Evolutionary conservation across 2,329 filamentous ascomycete genomes (phyloP), one percentile per base, ranked within the genome.

Genomic region (Colletotrichum liaoningense): DNA sequence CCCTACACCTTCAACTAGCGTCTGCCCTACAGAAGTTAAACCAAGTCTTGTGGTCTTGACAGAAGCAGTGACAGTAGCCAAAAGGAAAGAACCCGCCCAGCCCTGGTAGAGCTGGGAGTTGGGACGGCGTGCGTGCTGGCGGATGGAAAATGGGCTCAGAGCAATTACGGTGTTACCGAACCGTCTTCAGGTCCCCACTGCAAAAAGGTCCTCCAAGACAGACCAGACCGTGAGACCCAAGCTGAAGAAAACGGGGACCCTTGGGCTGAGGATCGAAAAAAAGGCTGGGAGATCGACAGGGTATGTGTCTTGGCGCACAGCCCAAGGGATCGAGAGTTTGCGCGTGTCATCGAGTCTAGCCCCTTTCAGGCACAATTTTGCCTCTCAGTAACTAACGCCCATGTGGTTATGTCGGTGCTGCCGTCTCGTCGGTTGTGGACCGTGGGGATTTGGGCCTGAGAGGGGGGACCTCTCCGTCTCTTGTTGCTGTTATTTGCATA

Each of bases 291-390:
- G 33, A 73, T 73, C 70, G 60, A 30, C 26, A n/a, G 8, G 28
- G 58, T 26, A n/a, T 30, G 30, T 24, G 33, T 56, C 26, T 49
- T 68, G 33, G 42, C 30, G 19, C 22, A 22, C 59, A 49, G 60
- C 67, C 42, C 67, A 42, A 55, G 28, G 22, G 60, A 73, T 73
- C 70, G 70, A 73, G 67, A 70, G 60, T 70, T 73, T 65, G 70
- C 66, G 56, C 66, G 19, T 49, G 70, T 56, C 70, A 73, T 73
- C 60, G 59, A 38, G n/a, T 55, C 67, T 28, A 30, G 56, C 54
- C 42, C 59, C 42, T n/a, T 72, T n/a, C 9, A 65, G 64, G 14
- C 42, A 49, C 30, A 24, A 64, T 64, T 49, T 52, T 19, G 19
- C n/a, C 33, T 22, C 33, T 30, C 46, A 54, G 33, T 26, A 54